These are phyloP conservation scores for Pythium myriotylum DNA, from an alignment of 352 stramenopile genomes.

Conservation along the genomic window DNA sequence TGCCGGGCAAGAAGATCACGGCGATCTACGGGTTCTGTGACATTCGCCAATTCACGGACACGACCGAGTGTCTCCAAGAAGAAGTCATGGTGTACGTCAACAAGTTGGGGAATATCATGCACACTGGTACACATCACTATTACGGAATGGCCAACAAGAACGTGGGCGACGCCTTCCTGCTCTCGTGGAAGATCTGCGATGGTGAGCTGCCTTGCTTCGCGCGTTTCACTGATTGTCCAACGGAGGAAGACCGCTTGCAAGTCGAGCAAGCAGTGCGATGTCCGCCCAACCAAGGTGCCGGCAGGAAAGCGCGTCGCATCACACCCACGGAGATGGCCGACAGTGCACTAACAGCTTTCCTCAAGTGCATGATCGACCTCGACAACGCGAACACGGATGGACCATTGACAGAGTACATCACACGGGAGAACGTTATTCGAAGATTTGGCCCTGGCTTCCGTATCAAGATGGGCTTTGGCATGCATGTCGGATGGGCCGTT, in stretches of 20 bases:
- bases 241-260: constrained; percentile 69
- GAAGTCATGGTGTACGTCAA: constrained; percentile 94
- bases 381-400: constrained; percentile 84
- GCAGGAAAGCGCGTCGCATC: constrained; percentile 65
- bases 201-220: constrained; percentile 80
- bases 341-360: constrained; percentile 93
- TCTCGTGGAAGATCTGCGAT: constrained; percentile 94
- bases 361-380: constrained; percentile 93
- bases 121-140: constrained; percentile 84
- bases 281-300: constrained; percentile 64
- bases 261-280: constrained; percentile 75
- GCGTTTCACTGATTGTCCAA: constrained; percentile 77
- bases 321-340: constrained; percentile 92
- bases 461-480: constrained; percentile 94
- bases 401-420: constrained; percentile 69
- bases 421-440: constrained; percentile 72
- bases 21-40: constrained; percentile 95
- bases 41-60: constrained; percentile 94
- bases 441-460: constrained; percentile 80
- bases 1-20: constrained; percentile 89
- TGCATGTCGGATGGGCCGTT: constrained; percentile 96
- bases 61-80: constrained; percentile 89
- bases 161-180: constrained; percentile 92
- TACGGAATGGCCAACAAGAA: constrained; percentile 91
- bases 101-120: constrained; percentile 90